Percentiles rank a stretch among this genome's conserved stretches.
Evolutionary conservation across 768 basidiomycete species (phyloP).

Genomic region (Hygrocybe coccinea): DNA sequence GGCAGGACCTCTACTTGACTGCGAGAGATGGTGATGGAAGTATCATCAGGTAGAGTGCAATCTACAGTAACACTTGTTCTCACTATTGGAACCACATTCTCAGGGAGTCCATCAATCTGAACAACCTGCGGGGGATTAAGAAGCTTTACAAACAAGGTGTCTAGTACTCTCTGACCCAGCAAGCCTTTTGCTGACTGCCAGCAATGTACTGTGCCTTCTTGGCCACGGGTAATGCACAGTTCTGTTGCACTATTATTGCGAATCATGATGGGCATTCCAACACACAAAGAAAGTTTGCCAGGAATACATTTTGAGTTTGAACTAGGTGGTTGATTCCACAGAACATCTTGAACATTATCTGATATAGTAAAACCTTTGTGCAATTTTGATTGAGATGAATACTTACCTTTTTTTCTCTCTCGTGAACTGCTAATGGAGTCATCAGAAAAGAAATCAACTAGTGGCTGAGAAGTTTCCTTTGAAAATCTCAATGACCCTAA

Average conservation of each 20-base stretch:
- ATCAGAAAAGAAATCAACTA: conserved; percentile 24
- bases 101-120: neutral
- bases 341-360: neutral
- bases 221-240: conserved; percentile 29
- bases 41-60: conserved; percentile 19
- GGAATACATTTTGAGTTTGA: conserved; percentile 18
- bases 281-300: conserved; percentile 27
- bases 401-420: too few species aligned
- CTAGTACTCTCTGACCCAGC: conserved; percentile 13
- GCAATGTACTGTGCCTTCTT: conserved; percentile 23
- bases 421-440: conserved; percentile 10
- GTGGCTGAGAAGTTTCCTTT: conserved; percentile 20
- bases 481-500: conserved; percentile 31
- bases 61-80: conserved; percentile 1
- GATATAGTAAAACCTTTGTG: neutral
- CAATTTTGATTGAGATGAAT: neutral
- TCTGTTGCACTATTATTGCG: conserved; percentile 27
- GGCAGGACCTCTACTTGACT: neutral
- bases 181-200: conserved; percentile 19
- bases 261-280: conserved; percentile 29
- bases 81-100: conserved; percentile 23
- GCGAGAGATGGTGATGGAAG: conserved; percentile 11
- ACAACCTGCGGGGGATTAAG: conserved; percentile 10
- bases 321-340: conserved; percentile 9
- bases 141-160: conserved; percentile 18